Percentiles rank a stretch among this genome's conserved stretches.
phyloP scores from a whole-genome alignment of 768 basidiomycete genomes.

The Naganishia onofrii region DNA sequence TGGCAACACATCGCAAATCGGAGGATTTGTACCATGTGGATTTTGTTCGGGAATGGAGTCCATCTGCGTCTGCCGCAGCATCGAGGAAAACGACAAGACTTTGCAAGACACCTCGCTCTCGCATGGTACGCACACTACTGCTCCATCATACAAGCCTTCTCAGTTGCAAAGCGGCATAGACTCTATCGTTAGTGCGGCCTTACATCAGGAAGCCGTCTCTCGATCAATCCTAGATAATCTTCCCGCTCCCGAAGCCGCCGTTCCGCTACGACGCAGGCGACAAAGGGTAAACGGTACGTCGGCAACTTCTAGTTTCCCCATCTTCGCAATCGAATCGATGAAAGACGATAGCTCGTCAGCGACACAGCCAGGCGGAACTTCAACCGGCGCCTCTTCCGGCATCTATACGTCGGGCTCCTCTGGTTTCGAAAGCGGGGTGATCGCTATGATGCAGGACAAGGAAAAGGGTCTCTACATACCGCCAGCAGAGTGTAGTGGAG shows the following conservation, averaged over 20 bases:
- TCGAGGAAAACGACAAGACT: constrained; percentile 36
- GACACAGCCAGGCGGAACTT: background rate
- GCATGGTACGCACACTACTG: background rate
- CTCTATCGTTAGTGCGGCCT: constrained; percentile 7
- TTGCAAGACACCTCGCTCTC: constrained; percentile 8
- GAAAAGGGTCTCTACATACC: constrained; percentile 26
- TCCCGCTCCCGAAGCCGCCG: constrained; percentile 74
- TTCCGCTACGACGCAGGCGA: constrained; percentile 68
- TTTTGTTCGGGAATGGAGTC: constrained; percentile 66
- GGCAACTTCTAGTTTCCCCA: background rate
- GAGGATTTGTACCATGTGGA: constrained; percentile 59
- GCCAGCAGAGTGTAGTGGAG: constrained; percentile 31
- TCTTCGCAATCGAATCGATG: constrained; percentile 25
- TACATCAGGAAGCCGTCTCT: constrained; percentile 6
- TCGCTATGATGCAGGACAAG: constrained; percentile 21
- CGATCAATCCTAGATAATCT: constrained; percentile 70
- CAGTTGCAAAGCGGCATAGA: constrained; percentile 23
- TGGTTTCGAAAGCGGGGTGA: constrained; percentile 6
- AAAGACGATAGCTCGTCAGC: background rate
- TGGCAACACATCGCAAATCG: background rate
- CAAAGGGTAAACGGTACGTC: background rate
- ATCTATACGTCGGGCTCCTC: background rate
- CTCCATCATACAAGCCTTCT: background rate
- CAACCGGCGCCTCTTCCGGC: constrained; percentile 1
- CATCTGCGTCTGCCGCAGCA: constrained; percentile 74